Conservation (phyloP, 2,329 filamentous ascomycete species). For the Torrubiella hemipterigena region DNA sequence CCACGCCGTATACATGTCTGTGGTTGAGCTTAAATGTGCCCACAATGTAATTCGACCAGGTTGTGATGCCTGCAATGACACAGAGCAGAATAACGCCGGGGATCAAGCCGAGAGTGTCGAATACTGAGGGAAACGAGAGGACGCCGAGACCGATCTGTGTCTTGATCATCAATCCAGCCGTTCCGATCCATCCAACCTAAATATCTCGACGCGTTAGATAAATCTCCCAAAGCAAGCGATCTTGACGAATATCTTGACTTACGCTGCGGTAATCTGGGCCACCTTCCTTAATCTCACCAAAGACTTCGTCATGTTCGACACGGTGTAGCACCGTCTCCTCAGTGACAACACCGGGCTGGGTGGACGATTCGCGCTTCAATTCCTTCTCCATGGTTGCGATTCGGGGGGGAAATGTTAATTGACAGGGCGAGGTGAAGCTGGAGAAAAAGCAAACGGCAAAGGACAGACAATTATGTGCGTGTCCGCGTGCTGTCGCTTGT, state of each 20-base stretch:
- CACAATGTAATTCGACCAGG: slow-evolving; percentile 35
- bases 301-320: slow-evolving; percentile 12
- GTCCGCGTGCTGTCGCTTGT: no score
- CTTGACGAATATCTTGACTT: slow-evolving; percentile 3
- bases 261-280: slow-evolving; percentile 19
- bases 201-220: slow-evolving; percentile 2
- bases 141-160: slow-evolving; percentile 32
- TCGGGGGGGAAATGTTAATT: background rate
- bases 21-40: slow-evolving; percentile 38
- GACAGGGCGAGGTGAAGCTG: background rate
- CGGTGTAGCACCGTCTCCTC: background rate
- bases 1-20: slow-evolving; percentile 37
- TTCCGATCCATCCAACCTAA: slow-evolving; percentile 31
- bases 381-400: background rate
- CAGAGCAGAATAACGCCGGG: slow-evolving; percentile 33
- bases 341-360: slow-evolving; percentile 1
- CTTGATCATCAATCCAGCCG: slow-evolving; percentile 32
- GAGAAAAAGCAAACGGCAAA: background rate
- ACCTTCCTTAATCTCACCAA: slow-evolving; percentile 16
- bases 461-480: no score
- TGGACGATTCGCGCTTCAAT: background rate
- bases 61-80: slow-evolving; percentile 27
- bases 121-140: slow-evolving; percentile 33
- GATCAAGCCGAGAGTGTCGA: slow-evolving; percentile 32
- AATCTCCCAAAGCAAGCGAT: no score